These are phyloP conservation scores for Styphnolobium japonicum DNA, from an alignment of 306 rosid genomes.

Conservation along the genomic window DNA sequence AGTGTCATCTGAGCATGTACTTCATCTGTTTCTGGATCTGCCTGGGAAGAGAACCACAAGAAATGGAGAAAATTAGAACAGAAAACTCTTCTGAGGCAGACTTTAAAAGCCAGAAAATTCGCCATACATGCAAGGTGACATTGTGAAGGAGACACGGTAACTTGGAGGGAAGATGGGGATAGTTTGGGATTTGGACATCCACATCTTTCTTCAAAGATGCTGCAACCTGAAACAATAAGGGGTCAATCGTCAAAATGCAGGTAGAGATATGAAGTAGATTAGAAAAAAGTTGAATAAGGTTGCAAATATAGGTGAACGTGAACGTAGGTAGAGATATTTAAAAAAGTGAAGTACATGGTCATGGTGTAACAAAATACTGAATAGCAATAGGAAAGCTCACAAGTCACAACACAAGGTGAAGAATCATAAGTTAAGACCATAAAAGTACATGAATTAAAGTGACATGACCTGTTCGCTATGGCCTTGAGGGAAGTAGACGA, in stretches of 20 bases:
- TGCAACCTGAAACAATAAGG: constrained; percentile 54
- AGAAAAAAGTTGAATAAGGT: neutral
- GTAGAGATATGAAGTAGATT: neutral
- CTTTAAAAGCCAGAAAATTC: neutral
- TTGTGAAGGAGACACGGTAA: constrained; percentile 73
- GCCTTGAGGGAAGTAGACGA: constrained; percentile 75
- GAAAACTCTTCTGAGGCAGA: neutral
- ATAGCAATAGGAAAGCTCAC: too few species aligned
- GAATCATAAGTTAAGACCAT: too few species aligned
- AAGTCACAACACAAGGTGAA: too few species aligned
- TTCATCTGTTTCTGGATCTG: constrained; percentile 82
- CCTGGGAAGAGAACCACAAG: constrained; percentile 40
- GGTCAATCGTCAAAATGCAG: neutral
- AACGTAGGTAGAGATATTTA: neutral
- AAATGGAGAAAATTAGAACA: neutral
- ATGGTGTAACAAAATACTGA: too few species aligned
- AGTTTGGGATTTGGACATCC: constrained; percentile 72
- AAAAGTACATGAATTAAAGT: neutral
- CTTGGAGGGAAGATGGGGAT: constrained; percentile 84
- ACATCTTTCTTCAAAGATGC: constrained; percentile 70
- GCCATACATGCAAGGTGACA: constrained; percentile 81
- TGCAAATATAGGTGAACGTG: neutral
- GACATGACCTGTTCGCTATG: constrained; percentile 67
- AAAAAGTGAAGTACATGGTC: neutral
- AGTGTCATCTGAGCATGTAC: constrained; percentile 84